These are phyloP conservation scores for Aspergillus olivimuriae DNA, from an alignment of 495 filamentous ascomycete species.

Conservation along the genomic window DNA sequence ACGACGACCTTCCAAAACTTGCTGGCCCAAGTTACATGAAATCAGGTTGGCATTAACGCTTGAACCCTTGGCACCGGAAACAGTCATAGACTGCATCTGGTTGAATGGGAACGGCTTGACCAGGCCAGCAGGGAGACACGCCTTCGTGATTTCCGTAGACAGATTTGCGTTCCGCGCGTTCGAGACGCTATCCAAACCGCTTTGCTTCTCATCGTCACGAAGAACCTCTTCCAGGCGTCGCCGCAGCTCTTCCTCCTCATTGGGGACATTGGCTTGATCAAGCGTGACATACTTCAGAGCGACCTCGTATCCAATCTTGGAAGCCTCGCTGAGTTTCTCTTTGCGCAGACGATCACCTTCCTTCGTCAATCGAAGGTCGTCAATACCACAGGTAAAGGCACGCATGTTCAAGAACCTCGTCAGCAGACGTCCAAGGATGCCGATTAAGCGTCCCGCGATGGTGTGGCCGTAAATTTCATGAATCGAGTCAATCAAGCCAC, in stretches of 20 bases:
- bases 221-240: conserved; percentile 81
- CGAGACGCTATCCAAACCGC: conserved; percentile 76
- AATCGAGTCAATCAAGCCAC: conserved; percentile 85
- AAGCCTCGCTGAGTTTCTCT: conserved; percentile 61
- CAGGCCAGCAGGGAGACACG: conserved; percentile 75
- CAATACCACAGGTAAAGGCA: conserved; percentile 95
- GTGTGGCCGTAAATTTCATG: conserved; percentile 91
- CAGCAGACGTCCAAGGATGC: conserved; percentile 80
- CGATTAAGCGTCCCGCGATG: conserved; percentile 75
- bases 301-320: conserved; percentile 71
- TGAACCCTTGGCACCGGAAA: conserved; percentile 90
- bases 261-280: conserved; percentile 49
- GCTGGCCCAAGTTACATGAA: conserved; percentile 95
- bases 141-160: conserved; percentile 69
- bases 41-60: conserved; percentile 94
- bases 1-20: conserved; percentile 88
- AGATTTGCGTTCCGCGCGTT: conserved; percentile 64
- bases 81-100: conserved; percentile 99
- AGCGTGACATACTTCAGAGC: conserved; percentile 91
- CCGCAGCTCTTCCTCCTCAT: conserved; percentile 62
- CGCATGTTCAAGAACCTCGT: conserved; percentile 89
- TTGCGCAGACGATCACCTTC: conserved; percentile 69
- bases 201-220: conserved; percentile 84
- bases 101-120: conserved; percentile 92
- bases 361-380: conserved; percentile 82